These are phyloP conservation scores for Fusarium nematophilum DNA, from an alignment of 2,329 filamentous ascomycete genomes.

Conservation along the genomic window DNA sequence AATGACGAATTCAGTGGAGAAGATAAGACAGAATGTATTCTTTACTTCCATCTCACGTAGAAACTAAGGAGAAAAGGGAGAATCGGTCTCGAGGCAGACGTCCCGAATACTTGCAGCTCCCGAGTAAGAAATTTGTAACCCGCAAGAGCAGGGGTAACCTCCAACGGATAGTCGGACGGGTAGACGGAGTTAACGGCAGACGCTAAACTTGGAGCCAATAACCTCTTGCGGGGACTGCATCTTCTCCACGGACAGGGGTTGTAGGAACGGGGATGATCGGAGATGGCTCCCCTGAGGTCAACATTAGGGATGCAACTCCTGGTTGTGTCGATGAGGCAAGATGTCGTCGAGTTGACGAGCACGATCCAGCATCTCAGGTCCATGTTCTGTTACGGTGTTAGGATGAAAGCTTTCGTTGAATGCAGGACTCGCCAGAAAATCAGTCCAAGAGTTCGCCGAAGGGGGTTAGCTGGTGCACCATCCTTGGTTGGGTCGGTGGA, in stretches of 20 bases:
- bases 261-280: neutral
- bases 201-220: neutral
- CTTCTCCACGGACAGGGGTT: no score
- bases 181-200: neutral
- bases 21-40: no score
- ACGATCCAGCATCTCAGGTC: neutral
- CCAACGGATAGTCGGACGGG: constrained; percentile 2
- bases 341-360: neutral
- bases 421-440: no score
- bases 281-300: neutral
- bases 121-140: no score
- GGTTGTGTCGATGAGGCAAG: neutral
- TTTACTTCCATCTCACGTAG: neutral
- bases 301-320: neutral
- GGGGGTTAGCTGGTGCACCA: no score
- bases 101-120: neutral
- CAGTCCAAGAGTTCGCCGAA: no score
- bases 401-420: no score
- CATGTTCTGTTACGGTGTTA: no score
- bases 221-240: neutral
- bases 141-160: neutral
- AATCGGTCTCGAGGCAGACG: no score
- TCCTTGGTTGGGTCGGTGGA: no score
- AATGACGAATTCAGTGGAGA: neutral
- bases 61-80: no score